phyloP scores from a whole-genome alignment of 2,329 filamentous ascomycete species.

The Orbilia oligospora region DNA sequence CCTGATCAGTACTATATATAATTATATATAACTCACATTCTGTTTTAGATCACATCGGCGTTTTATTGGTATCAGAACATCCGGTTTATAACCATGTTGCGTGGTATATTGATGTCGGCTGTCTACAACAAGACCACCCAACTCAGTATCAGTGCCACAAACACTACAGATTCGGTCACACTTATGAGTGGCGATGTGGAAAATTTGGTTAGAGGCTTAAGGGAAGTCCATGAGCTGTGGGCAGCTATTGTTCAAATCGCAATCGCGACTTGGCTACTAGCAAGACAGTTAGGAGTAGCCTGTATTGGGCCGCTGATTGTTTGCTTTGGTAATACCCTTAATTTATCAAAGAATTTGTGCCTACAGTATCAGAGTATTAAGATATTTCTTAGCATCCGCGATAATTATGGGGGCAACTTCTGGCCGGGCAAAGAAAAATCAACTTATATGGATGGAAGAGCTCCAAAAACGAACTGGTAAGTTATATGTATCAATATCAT shows the following conservation, averaged over 20 bases:
- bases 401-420: slow-evolving; percentile 63
- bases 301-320: slow-evolving; percentile 65
- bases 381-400: slow-evolving; percentile 20
- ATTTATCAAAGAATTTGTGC: too few species aligned
- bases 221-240: slow-evolving; percentile 68
- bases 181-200: slow-evolving; percentile 71
- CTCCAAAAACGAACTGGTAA: slow-evolving; percentile 65
- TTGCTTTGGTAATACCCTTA: slow-evolving; percentile 53
- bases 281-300: slow-evolving; percentile 65
- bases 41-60: slow-evolving; percentile 49
- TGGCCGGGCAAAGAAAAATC: slow-evolving; percentile 63
- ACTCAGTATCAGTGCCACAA: slow-evolving; percentile 65
- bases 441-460: slow-evolving; percentile 65
- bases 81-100: slow-evolving; percentile 64
- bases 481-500: slow-evolving; percentile 18
- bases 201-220: slow-evolving; percentile 66
- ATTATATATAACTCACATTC: slow-evolving; percentile 2
- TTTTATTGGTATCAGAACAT: slow-evolving; percentile 64
- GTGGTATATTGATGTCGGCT: slow-evolving; percentile 66
- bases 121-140: slow-evolving; percentile 66
- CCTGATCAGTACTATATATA: slow-evolving; percentile 27
- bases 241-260: slow-evolving; percentile 66
- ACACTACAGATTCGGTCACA: slow-evolving; percentile 69
- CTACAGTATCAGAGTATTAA: neutral
- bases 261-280: slow-evolving; percentile 66